phyloP scores from a whole-genome alignment of 345 rosid species.

The Citrus sp. region DNA sequence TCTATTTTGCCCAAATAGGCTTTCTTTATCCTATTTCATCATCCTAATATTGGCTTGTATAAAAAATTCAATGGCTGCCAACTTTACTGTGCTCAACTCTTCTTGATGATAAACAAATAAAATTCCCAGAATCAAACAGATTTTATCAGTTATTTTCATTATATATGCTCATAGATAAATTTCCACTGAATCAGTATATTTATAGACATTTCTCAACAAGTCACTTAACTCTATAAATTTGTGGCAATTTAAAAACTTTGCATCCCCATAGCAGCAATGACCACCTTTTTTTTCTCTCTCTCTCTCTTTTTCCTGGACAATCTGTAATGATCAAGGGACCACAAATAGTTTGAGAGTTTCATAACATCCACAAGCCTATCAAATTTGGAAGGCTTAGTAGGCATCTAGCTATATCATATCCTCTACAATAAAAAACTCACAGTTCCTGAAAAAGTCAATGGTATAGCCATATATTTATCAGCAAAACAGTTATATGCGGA shows the following conservation, averaged over 20 bases:
- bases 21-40: background rate
- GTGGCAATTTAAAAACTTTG: background rate
- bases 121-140: background rate
- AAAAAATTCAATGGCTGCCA: background rate
- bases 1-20: background rate
- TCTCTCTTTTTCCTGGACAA: background rate
- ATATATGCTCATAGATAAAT: background rate
- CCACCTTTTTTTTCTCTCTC: background rate
- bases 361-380: background rate
- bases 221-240: background rate
- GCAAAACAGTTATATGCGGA: background rate
- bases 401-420: background rate
- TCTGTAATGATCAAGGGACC: slow-evolving; percentile 1
- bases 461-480: slow-evolving; percentile 5
- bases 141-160: background rate
- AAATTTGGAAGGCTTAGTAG: background rate
- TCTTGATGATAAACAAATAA: background rate
- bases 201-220: background rate
- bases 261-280: background rate
- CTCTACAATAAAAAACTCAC: background rate
- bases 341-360: background rate
- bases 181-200: background rate
- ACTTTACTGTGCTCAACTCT: background rate
- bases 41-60: background rate
- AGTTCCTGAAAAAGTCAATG: background rate